Conservation (phyloP, 192 early-diverging fungal species). For the Pecoramyces ruminantium region DNA sequence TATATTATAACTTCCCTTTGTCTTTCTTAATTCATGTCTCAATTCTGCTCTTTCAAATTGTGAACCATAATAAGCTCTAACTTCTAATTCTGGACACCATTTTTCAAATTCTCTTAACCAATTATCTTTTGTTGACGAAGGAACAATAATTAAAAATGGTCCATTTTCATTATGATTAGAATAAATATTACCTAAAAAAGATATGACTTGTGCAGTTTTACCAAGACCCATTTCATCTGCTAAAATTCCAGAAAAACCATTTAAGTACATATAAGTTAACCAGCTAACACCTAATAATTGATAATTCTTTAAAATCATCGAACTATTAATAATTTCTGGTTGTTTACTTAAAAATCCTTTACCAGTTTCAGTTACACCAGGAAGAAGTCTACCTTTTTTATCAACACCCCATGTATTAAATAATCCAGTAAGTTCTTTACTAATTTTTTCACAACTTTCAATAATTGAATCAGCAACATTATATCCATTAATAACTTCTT, state of each 20-base stretch:
- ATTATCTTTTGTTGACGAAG: slow-evolving; percentile 76
- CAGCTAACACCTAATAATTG: slow-evolving; percentile 79
- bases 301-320: slow-evolving; percentile 57
- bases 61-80: slow-evolving; percentile 38
- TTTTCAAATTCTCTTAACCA: slow-evolving; percentile 74
- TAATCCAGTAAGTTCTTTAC: slow-evolving; percentile 21
- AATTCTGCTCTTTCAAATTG: slow-evolving; percentile 27
- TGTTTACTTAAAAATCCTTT: slow-evolving; percentile 26
- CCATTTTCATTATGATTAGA: slow-evolving; percentile 20
- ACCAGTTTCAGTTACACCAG: background rate
- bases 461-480: slow-evolving; percentile 41
- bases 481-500: slow-evolving; percentile 40
- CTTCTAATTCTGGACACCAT: slow-evolving; percentile 46
- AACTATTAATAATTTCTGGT: slow-evolving; percentile 33
- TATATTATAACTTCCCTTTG: slow-evolving; percentile 29
- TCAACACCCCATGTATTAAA: slow-evolving; percentile 28
- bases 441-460: slow-evolving; percentile 31
- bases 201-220: slow-evolving; percentile 82
- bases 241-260: slow-evolving; percentile 55
- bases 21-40: slow-evolving; percentile 29
- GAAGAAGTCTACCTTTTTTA: slow-evolving; percentile 5
- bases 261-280: slow-evolving; percentile 55
- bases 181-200: slow-evolving; percentile 35
- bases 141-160: slow-evolving; percentile 67
- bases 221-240: slow-evolving; percentile 75